Conservation (phyloP, 2,329 filamentous ascomycete species). For the Aspergillus persii region DNA sequence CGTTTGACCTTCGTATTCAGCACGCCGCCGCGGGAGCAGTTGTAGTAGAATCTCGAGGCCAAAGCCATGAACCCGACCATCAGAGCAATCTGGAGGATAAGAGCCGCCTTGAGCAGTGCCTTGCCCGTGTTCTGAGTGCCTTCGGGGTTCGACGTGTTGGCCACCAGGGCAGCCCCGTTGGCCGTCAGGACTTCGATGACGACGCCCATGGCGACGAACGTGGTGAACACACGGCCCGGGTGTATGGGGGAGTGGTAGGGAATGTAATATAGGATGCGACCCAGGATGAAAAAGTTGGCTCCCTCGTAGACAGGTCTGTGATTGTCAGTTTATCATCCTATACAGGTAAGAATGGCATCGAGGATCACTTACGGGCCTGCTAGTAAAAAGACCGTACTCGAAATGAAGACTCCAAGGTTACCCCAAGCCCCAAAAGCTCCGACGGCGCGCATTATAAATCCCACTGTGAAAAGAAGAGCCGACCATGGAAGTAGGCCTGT, state of each 20-base stretch:
- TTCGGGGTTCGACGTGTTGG: constrained; percentile 38
- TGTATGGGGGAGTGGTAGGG: constrained; percentile 52
- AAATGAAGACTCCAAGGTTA: constrained; percentile 37
- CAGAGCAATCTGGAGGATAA: constrained; percentile 52
- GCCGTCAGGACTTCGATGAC: constrained; percentile 50
- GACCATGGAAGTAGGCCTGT: constrained; percentile 44
- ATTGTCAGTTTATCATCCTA: not conserved
- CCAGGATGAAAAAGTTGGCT: constrained; percentile 53
- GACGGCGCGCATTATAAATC: constrained; percentile 37
- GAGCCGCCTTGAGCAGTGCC: constrained; percentile 48
- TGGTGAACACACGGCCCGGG: constrained; percentile 58
- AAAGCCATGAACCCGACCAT: constrained; percentile 51
- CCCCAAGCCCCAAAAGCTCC: constrained; percentile 37
- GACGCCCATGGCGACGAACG: constrained; percentile 54
- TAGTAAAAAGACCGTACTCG: constrained; percentile 40
- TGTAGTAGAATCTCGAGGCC: constrained; percentile 46
- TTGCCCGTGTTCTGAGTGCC: constrained; percentile 43
- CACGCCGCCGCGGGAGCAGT: constrained; percentile 39
- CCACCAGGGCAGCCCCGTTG: constrained; percentile 50
- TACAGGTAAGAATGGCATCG: not conserved
- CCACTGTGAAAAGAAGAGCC: constrained; percentile 38
- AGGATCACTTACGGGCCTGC: constrained; percentile 35
- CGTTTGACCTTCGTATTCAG: constrained; percentile 44
- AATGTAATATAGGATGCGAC: constrained; percentile 49
- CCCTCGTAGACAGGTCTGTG: constrained; percentile 41